Base-by-base conservation (phyloP, 139 green algal genomes). In the Choricystis sp. region DNA sequence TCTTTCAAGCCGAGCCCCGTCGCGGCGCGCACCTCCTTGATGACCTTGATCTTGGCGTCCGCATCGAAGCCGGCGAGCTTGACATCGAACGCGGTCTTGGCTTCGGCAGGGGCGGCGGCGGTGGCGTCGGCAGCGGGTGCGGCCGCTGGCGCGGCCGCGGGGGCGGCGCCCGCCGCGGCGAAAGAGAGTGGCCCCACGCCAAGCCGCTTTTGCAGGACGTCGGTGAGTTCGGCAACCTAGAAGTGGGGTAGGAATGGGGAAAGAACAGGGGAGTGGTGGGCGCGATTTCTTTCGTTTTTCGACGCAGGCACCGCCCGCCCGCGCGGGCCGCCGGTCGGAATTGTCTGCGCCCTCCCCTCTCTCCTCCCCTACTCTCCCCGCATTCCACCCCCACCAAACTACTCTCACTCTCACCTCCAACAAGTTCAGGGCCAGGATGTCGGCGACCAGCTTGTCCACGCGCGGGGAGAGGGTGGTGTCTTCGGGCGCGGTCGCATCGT, bases 31-130 rank as follows among this genome's bases (percentile, higher is more conserved):
- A 99, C 78, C 70, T 99, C 93, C 83, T 99, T 99, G 79, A 99
- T 99, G 27, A 99, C 79, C 79, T 97, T 98, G 69, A 99, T 95
- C 74, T 98, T 99, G 63, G 81, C 73, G 9, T 86, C 81, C 1
- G 88, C 77, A 23, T 86, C 83, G 69, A 96, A 98, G 14, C 83
- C 78, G 2, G 94, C 87, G 4, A 99, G 85, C 76, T 96, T 97
- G 1, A 98, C 69, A 19, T 89, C 78, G 70, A 97, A 98, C 65
- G 88, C 84, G 1, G 89, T 98, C 75, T 98, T 91, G 73, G 90
- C 86, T 68, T 90, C 84, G 49, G 77, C 77, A 1, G 77, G 59
- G 2, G 75, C 78, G 0, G 69, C 82, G 24, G 67, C 80, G 19
- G 52, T 69, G 1, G 66, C 63, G 1, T 63, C 65, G 19, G 60